Evolutionary conservation across 2,329 filamentous ascomycete genomes (phyloP), one percentile per base, ranked within the genome.

Genomic region (Arthrobotrys entomopaga): DNA sequence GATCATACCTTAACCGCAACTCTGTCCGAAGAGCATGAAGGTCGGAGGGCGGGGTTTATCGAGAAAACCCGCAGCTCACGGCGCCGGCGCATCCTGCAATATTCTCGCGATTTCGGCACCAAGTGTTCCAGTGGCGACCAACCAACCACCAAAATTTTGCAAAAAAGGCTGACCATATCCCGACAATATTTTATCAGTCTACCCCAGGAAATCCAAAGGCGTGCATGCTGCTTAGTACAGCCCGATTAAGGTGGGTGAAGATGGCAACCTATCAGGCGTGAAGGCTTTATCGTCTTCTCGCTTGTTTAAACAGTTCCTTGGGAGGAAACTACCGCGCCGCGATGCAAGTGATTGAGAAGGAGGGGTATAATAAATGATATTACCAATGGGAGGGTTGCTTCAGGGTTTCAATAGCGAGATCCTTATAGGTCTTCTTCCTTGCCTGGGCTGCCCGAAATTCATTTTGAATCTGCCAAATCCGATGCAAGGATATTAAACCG

Each of bases 191-290:
- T 34, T 34, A 34, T 34, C 29, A 34, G 29, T 8, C 29, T 43
- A 43, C 56, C 56, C 56, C 42, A 48, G 56, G 29, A 29, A 29
- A n/a, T 46, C 56, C n/a, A 29, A 34, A 2, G 56, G 56, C 42
- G 56, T 59, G 56, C 56, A 48, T 29, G 20, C 15, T 40, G 42
- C 48, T 48, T 46, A 48, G 19, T 20, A 59, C 8, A 29, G 29
- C 29, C 13, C 22, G 29, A 43, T 57, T 43, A 57, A 43, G 53
- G 20, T 11, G 53, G 16, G 53, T 19, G n/a, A 29, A 1, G 6
- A 6, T 57, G 11, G 19, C 22, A 10, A 34, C 53, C 53, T 57
- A 57, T 57, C 53, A 57, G 53, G 8, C 29, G 19, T 38, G n/a
- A 26, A 5, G 43, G 13, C 16, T 24, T 13, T 15, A 57, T 43